Conservation (phyloP, 768 basidiomycete genomes). For the Suillus placidus region DNA sequence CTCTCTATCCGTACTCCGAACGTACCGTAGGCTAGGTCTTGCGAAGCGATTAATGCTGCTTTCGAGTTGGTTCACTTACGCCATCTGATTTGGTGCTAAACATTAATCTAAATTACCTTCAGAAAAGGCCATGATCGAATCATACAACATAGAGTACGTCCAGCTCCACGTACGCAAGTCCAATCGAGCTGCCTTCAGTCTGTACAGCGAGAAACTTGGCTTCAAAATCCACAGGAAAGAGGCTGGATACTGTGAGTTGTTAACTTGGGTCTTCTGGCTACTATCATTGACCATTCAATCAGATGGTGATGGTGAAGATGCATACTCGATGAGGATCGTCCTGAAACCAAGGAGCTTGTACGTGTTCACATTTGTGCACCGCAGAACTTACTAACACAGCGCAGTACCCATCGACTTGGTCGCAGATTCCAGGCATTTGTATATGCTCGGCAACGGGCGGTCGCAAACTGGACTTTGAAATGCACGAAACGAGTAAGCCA, state of each 20-base stretch:
- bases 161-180: constrained; percentile 34
- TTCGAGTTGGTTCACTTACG: constrained; percentile 22
- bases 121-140: constrained; percentile 31
- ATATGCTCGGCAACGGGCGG: not conserved
- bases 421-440: not conserved
- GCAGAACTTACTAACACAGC: not conserved
- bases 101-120: not conserved
- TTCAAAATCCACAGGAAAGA: constrained; percentile 21
- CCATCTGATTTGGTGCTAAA: constrained; percentile 1
- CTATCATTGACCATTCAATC: not conserved
- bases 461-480: constrained; percentile 2
- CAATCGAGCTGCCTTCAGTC: constrained; percentile 25
- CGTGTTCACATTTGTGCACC: not conserved
- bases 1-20: constrained; percentile 30
- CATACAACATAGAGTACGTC: constrained; percentile 22
- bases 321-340: constrained; percentile 23
- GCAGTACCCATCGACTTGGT: not conserved
- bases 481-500: constrained; percentile 1
- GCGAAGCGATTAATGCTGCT: constrained; percentile 30
- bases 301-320: constrained; percentile 34
- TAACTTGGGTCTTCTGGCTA: not conserved
- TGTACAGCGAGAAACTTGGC: constrained; percentile 29
- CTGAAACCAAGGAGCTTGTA: constrained; percentile 3
- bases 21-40: constrained; percentile 33
- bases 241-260: constrained; percentile 28